Base-by-base conservation (phyloP, 768 basidiomycete genomes). In the Phanerodontia chrysosporium region DNA sequence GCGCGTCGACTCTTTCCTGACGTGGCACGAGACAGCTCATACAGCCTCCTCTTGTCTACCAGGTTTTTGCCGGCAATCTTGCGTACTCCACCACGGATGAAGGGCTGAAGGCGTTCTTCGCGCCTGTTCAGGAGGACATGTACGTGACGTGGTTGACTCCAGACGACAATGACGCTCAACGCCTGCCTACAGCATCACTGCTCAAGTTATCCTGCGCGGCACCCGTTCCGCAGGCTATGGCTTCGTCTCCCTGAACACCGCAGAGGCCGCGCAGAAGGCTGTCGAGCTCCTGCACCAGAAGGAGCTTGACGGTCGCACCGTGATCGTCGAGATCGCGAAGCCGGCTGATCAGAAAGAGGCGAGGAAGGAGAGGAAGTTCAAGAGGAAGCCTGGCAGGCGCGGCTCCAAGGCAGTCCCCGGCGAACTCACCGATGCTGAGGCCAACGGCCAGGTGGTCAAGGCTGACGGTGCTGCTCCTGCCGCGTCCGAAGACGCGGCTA, bases 21-120 rank as follows among this genome's bases (percentile, higher is more conserved):
- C 58, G 36, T 68, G 53, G 69, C 66, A 68, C 63, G 51, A 35
- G 39, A 32, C 62, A 57, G 62, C 64, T 62, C 66, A 57, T 49
- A 22, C 27, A 28, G 60, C 55, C 53, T 35, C 49, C 61, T 49
- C 39, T 29, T 18, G 55, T 61, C 52, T 55, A 52, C 49, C 67
- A 95, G 92, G 90, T 94, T 80, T 95, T 95, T 75, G 91, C 87
- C 71, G 94, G 94, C 68, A 96, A 96, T 79, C 92, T 96, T 81
- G 85, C 92, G 80, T 96, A 95, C 77, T 80, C 86, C 71, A 93
- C 91, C 66, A 92, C 89, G 81, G 91, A 93, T 82, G 89, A 92
- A 77, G 90, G 90, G 85, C 88, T 96, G 79, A 90, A 85, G 87
- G 79, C 90, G 75, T 89, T 96, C 82, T 96, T 95, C 82, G 88